A percentile compares a stretch with the other conserved stretches of the same genome.
Conservation (phyloP, 345 rosid genomes). For the Sisymbrium altissimum region DNA sequence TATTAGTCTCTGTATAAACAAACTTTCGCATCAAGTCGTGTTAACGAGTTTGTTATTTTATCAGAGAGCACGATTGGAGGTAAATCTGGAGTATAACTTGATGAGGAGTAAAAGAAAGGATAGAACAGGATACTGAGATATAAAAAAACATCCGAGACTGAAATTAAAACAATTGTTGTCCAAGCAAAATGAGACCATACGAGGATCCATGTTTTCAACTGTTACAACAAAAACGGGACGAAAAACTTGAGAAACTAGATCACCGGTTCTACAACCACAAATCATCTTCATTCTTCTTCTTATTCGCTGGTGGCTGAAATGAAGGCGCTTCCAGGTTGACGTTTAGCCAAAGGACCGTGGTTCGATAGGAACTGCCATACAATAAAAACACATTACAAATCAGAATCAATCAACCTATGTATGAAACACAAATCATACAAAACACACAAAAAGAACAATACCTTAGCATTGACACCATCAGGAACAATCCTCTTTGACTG, state of each 20-base stretch:
- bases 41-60: too few relatives aligned
- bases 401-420: background rate
- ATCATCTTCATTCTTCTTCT: conserved; percentile 18
- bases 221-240: background rate
- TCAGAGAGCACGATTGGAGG: too few relatives aligned
- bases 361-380: conserved; percentile 38
- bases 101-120: too few relatives aligned
- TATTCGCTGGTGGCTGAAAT: conserved; percentile 23
- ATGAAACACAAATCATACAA: background rate
- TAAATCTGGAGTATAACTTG: too few relatives aligned
- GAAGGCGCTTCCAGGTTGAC: conserved; percentile 48
- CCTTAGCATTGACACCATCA: conserved; percentile 61
- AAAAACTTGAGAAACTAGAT: background rate
- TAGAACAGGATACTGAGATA: too few relatives aligned
- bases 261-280: conserved; percentile 19
- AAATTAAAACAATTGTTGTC: background rate
- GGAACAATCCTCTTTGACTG: conserved; percentile 45
- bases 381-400: background rate
- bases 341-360: conserved; percentile 37
- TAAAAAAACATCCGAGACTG: too few relatives aligned
- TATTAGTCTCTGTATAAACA: too few relatives aligned
- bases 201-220: conserved; percentile 11
- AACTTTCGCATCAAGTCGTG: too few relatives aligned
- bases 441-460: background rate
- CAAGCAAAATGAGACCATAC: conserved; percentile 15